A percentile compares a stretch with the other conserved stretches of the same genome.
Conservation (phyloP, 805 yeast genomes). For the Maudiozyma saulgeensis region DNA sequence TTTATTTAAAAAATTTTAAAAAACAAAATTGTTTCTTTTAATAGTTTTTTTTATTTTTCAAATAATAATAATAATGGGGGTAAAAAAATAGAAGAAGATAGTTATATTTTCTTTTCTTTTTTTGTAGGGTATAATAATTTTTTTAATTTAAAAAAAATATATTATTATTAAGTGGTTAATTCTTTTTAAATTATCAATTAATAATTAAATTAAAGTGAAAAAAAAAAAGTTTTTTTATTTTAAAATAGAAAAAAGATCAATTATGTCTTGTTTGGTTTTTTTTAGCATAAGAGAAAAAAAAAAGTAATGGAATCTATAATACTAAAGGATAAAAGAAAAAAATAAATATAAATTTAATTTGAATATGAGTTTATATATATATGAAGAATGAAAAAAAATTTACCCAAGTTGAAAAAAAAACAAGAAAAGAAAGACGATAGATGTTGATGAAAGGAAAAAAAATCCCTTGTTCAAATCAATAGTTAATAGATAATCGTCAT, state of each 20-base stretch:
- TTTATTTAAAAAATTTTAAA: background rate
- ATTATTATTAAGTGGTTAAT: background rate
- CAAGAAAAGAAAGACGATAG: too few species aligned
- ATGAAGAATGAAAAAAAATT: background rate
- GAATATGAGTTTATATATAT: background rate
- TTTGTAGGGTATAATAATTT: background rate
- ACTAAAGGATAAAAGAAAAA: too few species aligned
- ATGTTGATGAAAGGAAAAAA: too few species aligned
- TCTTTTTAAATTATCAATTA: background rate
- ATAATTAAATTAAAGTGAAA: background rate
- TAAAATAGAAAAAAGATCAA: conserved; percentile 3
- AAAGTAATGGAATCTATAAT: background rate
- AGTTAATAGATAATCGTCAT: too few species aligned
- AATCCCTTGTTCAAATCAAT: too few species aligned
- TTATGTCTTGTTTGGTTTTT: conserved; percentile 1
- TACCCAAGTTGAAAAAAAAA: too few species aligned
- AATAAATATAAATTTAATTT: background rate
- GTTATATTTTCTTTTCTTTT: too few species aligned
- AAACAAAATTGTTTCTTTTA: background rate
- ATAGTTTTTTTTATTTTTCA: background rate
- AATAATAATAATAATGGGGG: too few species aligned
- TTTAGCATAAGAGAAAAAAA: background rate
- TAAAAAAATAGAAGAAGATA: too few species aligned
- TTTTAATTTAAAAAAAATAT: background rate
- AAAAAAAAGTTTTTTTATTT: background rate